Base-by-base conservation (phyloP, 2,329 filamentous ascomycete species). In the Colletotrichum zoysiae region DNA sequence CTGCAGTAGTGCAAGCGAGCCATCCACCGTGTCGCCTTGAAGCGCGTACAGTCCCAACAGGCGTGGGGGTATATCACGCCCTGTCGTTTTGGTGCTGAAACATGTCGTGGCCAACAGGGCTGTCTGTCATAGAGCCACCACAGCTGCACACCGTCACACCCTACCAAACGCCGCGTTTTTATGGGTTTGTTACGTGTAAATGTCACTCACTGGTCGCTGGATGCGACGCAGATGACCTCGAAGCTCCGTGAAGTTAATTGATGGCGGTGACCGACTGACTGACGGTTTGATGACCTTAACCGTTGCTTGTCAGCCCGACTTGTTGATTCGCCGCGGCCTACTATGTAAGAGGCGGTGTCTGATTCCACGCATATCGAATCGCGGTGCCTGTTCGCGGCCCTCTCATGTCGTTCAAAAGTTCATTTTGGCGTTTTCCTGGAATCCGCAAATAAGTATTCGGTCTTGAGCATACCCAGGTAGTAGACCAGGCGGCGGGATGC, bases 1-100 rank as follows among this genome's bases (percentile, higher is more conserved):
- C 70, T 69, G 70, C 70, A 71, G 70, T 70, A 71, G 65, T 55
- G 59, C 48, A 70, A 71, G 59, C 65, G 70, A 71, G 66, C 69
- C 69, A 71, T n/a, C 69, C 65, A 69, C 55, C 65, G 30, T 62
- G 46, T 23, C 38, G 38, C 40, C 12, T n/a, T 12, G 26, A 50
- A 18, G 44, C 33, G 59, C 30, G 60, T 48, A 53, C 26, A 38
- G 53, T 56, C 59, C 46, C 38, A 55, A 35, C 38, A 50, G 60
- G 65, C 70, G 59, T 71, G 70, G 68, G 65, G 48, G 26, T 40
- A 63, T 9, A 35, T 30, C 46, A 48, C 11, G 46, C 40, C 55
- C 55, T 48, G 56, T 46, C 60, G 51, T 53, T 44, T 26, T 60
- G 44, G 59, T 48, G 59, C 65, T 71, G 59, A 65, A 71, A 71